Conservation (phyloP, 768 basidiomycete genomes). For the Russula emetica region DNA sequence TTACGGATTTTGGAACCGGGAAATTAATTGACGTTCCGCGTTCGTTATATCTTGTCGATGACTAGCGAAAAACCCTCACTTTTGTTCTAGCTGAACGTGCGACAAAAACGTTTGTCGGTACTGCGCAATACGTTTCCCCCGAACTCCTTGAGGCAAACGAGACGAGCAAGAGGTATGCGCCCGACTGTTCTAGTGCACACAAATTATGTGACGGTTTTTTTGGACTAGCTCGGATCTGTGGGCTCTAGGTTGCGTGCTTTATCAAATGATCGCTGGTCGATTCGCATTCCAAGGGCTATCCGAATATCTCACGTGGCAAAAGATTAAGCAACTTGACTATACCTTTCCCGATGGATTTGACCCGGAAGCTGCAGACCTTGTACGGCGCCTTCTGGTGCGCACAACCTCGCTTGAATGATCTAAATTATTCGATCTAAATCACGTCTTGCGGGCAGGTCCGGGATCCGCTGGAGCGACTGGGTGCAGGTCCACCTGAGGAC, state of each 20-base stretch:
- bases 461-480: slow-evolving; percentile 57
- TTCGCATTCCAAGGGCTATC: slow-evolving; percentile 90
- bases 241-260: slow-evolving; percentile 93
- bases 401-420: neutral
- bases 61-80: slow-evolving; percentile 27
- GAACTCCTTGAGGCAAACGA: slow-evolving; percentile 73
- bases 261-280: slow-evolving; percentile 85
- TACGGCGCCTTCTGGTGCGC: slow-evolving; percentile 69
- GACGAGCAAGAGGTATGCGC: slow-evolving; percentile 66
- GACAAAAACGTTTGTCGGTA: slow-evolving; percentile 77
- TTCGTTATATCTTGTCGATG: slow-evolving; percentile 37
- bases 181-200: neutral
- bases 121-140: slow-evolving; percentile 85
- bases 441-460: slow-evolving; percentile 8
- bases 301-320: slow-evolving; percentile 93
- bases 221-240: slow-evolving; percentile 79
- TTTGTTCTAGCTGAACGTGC: slow-evolving; percentile 42
- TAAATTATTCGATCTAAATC: neutral
- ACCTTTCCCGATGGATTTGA: slow-evolving; percentile 85
- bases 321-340: slow-evolving; percentile 86
- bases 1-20: slow-evolving; percentile 97
- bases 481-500: slow-evolving; percentile 45
- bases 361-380: slow-evolving; percentile 71
- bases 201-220: slow-evolving; percentile 4
- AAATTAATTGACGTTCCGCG: slow-evolving; percentile 60